Evolutionary conservation across 108 stramenopile species (phyloP), one percentile per base, ranked within the genome.

Genomic region (Nitzschia palea): DNA sequence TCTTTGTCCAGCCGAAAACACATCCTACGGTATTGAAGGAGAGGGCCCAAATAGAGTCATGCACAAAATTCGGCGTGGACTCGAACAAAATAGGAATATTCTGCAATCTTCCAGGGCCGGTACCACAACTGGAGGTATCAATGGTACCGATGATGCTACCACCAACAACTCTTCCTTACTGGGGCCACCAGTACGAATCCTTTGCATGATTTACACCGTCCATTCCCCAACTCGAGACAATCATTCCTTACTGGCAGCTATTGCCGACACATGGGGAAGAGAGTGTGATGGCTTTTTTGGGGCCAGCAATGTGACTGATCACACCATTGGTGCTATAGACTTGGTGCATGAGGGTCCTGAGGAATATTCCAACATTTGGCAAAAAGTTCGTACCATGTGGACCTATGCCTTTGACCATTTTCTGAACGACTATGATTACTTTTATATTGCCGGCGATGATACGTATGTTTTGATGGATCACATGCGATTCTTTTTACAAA

Each of bases 361-460:
- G 50, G 68, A 52, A 29, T 97, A 94, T 68, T 31, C 50, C 0
- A 91, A 91, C 61, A 97, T 97, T 78, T 97, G 96, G 96, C 96
- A 95, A 82, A 94, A 94, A 45, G 70, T 85, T 6, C 62, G 91
- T 33, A 56, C 76, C 47, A 94, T 94, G 37, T 91, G 86, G 94
- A 51, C 73, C 35, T 94, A 90, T 70, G 45, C 89, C 4, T 45
- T 77, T 62, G 64, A 62, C 28, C 76, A 94, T 62, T 95, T 88
- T 52, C 36, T 51, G 15, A 73, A 88, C 22, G 78, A 91, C 6
- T 96, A 74, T 63, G 96, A 96, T 55, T 96, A 55, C 52, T 95
- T 93, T 67, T 74, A 88, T 52, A 31, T 94, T 23, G 60, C 70
- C 20, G 88, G 85, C 8, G 96, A 96, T 61, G 96, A 96, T 61